Evolutionary conservation across 1,284 basidiomycete genomes (phyloP).

Genomic region (Puccinia hordei): DNA sequence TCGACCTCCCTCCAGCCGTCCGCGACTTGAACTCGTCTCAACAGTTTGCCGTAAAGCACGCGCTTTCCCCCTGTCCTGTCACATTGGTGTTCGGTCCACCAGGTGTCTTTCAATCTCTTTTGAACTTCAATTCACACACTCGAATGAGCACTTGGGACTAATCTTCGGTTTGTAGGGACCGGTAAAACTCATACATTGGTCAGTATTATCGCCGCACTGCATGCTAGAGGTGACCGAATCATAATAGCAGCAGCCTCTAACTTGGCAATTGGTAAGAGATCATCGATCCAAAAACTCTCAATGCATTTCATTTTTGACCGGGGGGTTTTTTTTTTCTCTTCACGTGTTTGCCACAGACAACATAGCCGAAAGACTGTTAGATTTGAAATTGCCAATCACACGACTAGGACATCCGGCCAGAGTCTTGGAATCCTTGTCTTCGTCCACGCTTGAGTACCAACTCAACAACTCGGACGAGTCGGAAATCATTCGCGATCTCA

Average conservation of each 20-base stretch:
- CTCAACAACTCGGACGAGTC: slow-evolving; percentile 76
- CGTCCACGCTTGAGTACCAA: slow-evolving; percentile 83
- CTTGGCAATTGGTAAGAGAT: slow-evolving; percentile 70
- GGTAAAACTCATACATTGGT: slow-evolving; percentile 49
- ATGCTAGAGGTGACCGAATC: slow-evolving; percentile 63
- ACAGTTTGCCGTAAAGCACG: slow-evolving; percentile 43
- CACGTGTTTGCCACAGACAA: slow-evolving; percentile 67
- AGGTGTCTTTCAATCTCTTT: slow-evolving; percentile 24
- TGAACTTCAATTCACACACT: background rate
- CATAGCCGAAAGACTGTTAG: slow-evolving; percentile 76
- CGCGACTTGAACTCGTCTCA: slow-evolving; percentile 32
- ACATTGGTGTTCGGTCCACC: slow-evolving; percentile 50
- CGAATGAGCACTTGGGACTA: background rate
- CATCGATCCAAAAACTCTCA: background rate
- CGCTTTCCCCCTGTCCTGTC: slow-evolving; percentile 41
- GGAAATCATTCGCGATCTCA: slow-evolving; percentile 78
- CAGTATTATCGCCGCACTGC: slow-evolving; percentile 42
- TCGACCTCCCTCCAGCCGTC: slow-evolving; percentile 14
- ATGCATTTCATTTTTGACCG: background rate
- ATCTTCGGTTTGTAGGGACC: slow-evolving; percentile 22
- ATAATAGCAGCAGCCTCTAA: slow-evolving; percentile 90
- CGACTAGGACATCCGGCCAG: slow-evolving; percentile 90
- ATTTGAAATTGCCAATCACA: slow-evolving; percentile 64
- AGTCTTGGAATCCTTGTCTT: slow-evolving; percentile 75
- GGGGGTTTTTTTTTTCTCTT: slow-evolving; percentile 52